Percentiles rank a stretch among this genome's conserved stretches.
Conservation (phyloP, 1,139 yeast species). For the Suzukiozyma palmioleophila region DNA sequence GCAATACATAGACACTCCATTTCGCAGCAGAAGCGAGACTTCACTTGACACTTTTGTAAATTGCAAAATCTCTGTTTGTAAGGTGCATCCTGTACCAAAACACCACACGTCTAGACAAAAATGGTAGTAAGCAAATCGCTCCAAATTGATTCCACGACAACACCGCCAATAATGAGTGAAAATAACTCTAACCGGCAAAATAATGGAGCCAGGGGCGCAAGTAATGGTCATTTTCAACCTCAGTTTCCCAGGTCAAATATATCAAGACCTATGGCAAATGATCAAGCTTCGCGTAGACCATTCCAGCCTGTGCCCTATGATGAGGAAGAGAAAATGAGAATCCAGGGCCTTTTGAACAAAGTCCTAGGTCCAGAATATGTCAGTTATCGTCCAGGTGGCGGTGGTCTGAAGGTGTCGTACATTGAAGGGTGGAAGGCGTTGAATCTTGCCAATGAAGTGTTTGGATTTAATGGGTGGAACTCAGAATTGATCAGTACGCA, state of each 20-base stretch:
- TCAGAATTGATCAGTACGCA: constrained; percentile 62
- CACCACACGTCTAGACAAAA: not conserved
- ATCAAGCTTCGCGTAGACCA: constrained; percentile 9
- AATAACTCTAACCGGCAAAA: not conserved
- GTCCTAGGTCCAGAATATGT: constrained; percentile 89
- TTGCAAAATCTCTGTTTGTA: no score
- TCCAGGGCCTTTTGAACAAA: constrained; percentile 47
- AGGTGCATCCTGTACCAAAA: not conserved
- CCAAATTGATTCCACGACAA: not conserved
- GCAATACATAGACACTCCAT: no score
- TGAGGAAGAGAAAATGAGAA: constrained; percentile 34
- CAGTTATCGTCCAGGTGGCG: constrained; percentile 76
- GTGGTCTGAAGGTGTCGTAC: constrained; percentile 63
- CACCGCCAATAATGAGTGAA: not conserved
- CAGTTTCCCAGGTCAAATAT: constrained; percentile 4
- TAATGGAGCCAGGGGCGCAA: not conserved
- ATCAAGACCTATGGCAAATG: constrained; percentile 2
- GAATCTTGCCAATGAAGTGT: constrained; percentile 71
- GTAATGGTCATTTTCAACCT: constrained; percentile 3
- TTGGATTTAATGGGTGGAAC: constrained; percentile 81
- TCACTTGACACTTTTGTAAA: no score
- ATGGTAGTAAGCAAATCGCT: not conserved
- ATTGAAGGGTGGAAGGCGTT: constrained; percentile 82
- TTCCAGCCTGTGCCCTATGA: constrained; percentile 31
- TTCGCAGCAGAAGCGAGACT: no score